Conservation (phyloP, 163 green algal genomes). For the Botryococcus braunii region DNA sequence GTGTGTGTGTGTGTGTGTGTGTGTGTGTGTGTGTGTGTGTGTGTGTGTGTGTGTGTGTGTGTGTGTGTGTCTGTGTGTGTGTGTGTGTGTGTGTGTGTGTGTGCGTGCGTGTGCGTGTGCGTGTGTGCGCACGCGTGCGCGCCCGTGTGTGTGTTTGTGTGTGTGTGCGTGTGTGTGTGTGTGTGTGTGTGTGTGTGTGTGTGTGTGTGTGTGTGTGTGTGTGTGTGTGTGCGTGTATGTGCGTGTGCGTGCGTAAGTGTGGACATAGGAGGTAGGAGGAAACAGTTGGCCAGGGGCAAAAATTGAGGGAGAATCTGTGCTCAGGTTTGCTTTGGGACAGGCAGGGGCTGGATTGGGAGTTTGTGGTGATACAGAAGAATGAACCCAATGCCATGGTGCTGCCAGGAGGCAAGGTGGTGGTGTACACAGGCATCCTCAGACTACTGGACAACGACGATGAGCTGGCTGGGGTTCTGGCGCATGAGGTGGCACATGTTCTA, state of each 20-base stretch:
- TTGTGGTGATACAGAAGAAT: constrained; percentile 74
- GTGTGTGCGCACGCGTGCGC: too few species aligned
- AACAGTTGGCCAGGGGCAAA: background rate
- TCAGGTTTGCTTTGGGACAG: background rate
- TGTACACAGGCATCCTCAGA: constrained; percentile 40
- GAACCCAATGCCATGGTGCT: constrained; percentile 72
- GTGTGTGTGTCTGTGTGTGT: too few species aligned
- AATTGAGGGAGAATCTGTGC: background rate
- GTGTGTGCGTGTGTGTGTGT: too few species aligned
- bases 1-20: too few species aligned
- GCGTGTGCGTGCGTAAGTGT: background rate
- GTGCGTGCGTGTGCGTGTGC: too few species aligned
- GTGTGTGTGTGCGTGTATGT: too few species aligned
- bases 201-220: too few species aligned
- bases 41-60: too few species aligned
- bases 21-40: too few species aligned
- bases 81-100: too few species aligned
- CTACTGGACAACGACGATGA: constrained; percentile 47
- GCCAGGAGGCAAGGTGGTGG: constrained; percentile 63
- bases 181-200: too few species aligned
- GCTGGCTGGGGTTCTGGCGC: constrained; percentile 71
- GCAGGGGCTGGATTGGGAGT: constrained; percentile 61
- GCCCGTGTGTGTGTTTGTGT: too few species aligned
- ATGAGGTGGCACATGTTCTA: constrained; percentile 75
- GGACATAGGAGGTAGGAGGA: background rate